phyloP scores from a whole-genome alignment of 306 rosid genomes.

The Ammopiptanthus mongolicus region DNA sequence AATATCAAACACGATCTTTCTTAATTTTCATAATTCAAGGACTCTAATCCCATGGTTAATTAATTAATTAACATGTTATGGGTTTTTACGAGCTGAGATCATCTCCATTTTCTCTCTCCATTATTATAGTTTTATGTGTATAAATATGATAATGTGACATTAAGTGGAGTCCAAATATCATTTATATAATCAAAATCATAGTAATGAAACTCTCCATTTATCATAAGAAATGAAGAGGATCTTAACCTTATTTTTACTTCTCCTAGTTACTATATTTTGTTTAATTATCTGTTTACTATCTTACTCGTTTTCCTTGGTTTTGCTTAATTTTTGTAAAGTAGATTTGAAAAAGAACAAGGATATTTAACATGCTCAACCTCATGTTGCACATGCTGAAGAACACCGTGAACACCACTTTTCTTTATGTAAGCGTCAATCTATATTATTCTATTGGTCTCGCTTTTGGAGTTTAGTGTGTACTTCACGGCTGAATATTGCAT shows the following conservation, averaged over 20 bases:
- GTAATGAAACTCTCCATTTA: too few species aligned
- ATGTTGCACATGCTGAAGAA: not conserved
- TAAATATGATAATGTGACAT: too few species aligned
- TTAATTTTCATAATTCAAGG: not conserved
- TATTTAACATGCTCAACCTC: not conserved
- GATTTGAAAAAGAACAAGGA: not conserved
- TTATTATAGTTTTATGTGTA: too few species aligned
- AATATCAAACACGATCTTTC: not conserved
- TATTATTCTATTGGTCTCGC: not conserved
- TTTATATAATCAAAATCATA: too few species aligned
- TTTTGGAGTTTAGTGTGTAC: slow-evolving; percentile 13
- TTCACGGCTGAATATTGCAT: slow-evolving; percentile 29
- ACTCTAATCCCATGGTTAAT: not conserved
- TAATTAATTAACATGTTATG: not conserved
- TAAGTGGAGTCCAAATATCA: too few species aligned
- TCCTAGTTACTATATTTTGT: too few species aligned
- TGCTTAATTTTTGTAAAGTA: too few species aligned
- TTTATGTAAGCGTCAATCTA: not conserved
- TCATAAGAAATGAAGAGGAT: too few species aligned
- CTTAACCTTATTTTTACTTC: too few species aligned
- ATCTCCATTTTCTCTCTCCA: too few species aligned
- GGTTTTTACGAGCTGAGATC: too few species aligned
- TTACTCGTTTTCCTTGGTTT: not conserved
- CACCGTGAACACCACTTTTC: not conserved
- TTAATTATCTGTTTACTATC: not conserved